These are phyloP conservation scores for Aschersonia sp. DNA, from an alignment of 2,329 filamentous ascomycete genomes.

Conservation along the genomic window DNA sequence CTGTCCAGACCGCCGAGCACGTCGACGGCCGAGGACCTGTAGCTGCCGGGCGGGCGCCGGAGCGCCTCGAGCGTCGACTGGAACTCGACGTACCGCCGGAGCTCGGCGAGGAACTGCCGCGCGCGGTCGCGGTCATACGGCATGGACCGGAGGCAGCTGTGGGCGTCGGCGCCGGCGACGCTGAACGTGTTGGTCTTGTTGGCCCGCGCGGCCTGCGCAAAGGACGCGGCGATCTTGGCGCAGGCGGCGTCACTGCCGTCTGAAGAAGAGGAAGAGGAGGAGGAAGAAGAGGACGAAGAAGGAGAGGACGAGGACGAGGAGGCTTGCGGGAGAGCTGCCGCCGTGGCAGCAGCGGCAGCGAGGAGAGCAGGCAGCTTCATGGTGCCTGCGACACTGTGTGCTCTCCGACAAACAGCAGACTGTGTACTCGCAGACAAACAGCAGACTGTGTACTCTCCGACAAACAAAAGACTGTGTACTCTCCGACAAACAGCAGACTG, in stretches of 20 bases:
- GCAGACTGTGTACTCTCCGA: no score
- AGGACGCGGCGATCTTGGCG: neutral
- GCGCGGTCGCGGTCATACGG: slow-evolving; percentile 3
- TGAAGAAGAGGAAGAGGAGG: no score
- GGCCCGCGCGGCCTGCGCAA: neutral
- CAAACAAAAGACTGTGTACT: no score
- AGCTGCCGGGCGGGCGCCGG: slow-evolving; percentile 2
- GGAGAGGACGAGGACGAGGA: neutral
- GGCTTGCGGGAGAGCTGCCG: neutral
- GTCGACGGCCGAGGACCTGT: slow-evolving; percentile 3
- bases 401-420: no score
- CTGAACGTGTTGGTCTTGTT: neutral
- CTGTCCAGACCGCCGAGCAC: slow-evolving; percentile 3
- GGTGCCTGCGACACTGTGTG: no score
- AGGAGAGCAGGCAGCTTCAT: neutral
- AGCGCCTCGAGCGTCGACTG: slow-evolving; percentile 5
- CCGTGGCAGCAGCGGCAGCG: neutral
- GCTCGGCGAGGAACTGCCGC: slow-evolving; percentile 1
- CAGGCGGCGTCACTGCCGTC: neutral
- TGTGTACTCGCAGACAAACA: no score
- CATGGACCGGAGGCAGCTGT: neutral
- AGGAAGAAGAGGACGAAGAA: no score
- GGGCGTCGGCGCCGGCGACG: neutral
- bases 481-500: no score
- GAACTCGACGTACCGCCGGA: slow-evolving; percentile 5